These are phyloP conservation scores for Entomortierella beljakovae DNA, from an alignment of 192 early-diverging fungal genomes.

Conservation along the genomic window DNA sequence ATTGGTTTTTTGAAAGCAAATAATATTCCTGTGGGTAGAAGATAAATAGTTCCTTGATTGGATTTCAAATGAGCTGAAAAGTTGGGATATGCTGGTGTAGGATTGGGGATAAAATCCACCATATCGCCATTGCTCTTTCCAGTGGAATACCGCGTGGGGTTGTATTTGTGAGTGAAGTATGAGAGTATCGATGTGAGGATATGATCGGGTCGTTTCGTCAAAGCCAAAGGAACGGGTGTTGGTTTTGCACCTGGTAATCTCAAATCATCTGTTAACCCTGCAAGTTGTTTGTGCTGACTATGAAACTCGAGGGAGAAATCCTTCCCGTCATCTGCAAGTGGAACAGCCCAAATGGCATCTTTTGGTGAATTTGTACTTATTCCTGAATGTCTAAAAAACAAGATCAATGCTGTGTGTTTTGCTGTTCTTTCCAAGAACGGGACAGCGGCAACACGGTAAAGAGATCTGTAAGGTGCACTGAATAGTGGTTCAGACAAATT, in stretches of 20 bases:
- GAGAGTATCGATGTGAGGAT: slow-evolving; percentile 20
- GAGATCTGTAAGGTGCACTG: slow-evolving; percentile 22
- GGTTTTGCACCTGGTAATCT: not conserved
- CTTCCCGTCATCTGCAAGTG: slow-evolving; percentile 40
- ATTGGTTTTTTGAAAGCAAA: slow-evolving; percentile 51
- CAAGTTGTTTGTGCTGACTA: slow-evolving; percentile 10
- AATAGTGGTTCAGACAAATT: slow-evolving; percentile 9
- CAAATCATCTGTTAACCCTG: slow-evolving; percentile 23
- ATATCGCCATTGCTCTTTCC: too few species aligned
- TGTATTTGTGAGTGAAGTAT: slow-evolving; percentile 9
- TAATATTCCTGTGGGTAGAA: slow-evolving; percentile 36
- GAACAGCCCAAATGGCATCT: slow-evolving; percentile 46
- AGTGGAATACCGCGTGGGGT: not conserved
- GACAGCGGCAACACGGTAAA: slow-evolving; percentile 30
- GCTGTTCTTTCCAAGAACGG: slow-evolving; percentile 42
- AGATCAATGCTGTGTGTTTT: slow-evolving; percentile 35
- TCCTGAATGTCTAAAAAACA: slow-evolving; percentile 33
- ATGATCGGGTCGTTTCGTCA: slow-evolving; percentile 31
- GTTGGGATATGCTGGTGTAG: slow-evolving; percentile 22
- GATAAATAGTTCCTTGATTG: slow-evolving; percentile 45
- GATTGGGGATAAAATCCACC: slow-evolving; percentile 14
- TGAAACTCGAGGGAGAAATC: slow-evolving; percentile 25
- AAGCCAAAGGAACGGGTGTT: slow-evolving; percentile 14
- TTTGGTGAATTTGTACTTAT: slow-evolving; percentile 14
- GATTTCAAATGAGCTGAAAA: slow-evolving; percentile 46